Conservation (phyloP, 352 stramenopile species). For the Phytophthora aleatoria region DNA sequence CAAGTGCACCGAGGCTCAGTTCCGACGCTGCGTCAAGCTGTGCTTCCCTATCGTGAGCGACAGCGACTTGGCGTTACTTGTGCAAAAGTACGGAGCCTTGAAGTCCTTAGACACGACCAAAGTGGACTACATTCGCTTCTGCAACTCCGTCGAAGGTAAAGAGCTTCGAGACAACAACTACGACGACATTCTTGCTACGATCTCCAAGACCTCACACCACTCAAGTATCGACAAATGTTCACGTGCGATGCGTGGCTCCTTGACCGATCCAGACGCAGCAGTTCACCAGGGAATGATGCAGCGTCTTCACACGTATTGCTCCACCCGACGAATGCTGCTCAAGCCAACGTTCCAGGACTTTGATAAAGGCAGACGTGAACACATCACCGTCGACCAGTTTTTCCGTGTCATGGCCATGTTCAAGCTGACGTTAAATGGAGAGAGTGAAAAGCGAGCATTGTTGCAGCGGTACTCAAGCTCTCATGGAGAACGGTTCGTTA, state of each 20-base stretch:
- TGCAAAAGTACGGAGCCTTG: conserved; percentile 58
- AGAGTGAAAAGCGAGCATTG: conserved; percentile 58
- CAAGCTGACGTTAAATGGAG: conserved; percentile 60
- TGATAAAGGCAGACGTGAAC: conserved; percentile 72
- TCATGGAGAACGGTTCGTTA: conserved; percentile 78
- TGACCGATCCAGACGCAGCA: conserved; percentile 52
- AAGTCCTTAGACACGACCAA: conserved; percentile 53
- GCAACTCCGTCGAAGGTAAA: conserved; percentile 64
- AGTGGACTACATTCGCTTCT: conserved; percentile 83
- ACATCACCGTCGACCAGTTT: conserved; percentile 85
- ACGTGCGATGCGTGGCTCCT: conserved; percentile 57
- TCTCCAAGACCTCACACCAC: conserved; percentile 38
- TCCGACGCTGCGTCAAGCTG: conserved; percentile 79
- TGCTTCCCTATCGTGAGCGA: conserved; percentile 73
- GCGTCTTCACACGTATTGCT: conserved; percentile 60
- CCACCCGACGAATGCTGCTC: conserved; percentile 66
- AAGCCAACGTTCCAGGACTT: conserved; percentile 88
- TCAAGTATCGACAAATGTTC: conserved; percentile 55
- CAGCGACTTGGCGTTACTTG: conserved; percentile 59
- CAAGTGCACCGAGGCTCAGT: conserved; percentile 80
- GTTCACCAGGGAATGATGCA: conserved; percentile 63
- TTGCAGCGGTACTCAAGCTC: conserved; percentile 74
- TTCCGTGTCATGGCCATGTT: conserved; percentile 82
- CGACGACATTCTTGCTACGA: conserved; percentile 54
- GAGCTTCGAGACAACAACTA: conserved; percentile 47